Conservation (phyloP, 768 basidiomycete species). For the Trichaptum fuscoviolaceum region DNA sequence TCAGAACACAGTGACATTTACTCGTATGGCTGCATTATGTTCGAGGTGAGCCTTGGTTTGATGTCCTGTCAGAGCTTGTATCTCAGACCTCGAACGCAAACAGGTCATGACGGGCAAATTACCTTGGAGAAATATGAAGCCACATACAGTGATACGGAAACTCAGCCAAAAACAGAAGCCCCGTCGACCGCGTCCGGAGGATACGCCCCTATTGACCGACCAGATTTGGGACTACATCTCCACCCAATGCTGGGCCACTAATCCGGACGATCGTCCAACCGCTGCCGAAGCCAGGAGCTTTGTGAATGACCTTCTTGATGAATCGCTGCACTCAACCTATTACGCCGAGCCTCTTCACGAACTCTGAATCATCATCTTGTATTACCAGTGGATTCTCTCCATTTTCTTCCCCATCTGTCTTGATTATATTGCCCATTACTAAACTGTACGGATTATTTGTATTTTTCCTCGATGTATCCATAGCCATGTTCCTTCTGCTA, state of each 20-base stretch:
- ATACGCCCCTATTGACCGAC: neutral
- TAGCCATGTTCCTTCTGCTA: too few species aligned
- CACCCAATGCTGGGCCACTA: neutral
- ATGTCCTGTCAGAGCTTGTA: neutral
- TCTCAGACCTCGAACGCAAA: neutral
- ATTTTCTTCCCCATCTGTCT: too few species aligned
- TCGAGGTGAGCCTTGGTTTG: slow-evolving; percentile 3
- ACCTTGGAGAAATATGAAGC: neutral
- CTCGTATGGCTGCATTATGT: slow-evolving; percentile 31
- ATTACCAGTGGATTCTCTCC: neutral
- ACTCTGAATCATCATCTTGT: neutral
- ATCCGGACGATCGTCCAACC: neutral
- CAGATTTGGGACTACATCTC: neutral
- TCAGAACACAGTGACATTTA: slow-evolving; percentile 35
- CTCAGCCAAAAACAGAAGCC: neutral
- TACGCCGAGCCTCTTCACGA: neutral
- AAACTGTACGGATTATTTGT: too few species aligned
- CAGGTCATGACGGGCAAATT: neutral
- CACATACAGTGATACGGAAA: neutral
- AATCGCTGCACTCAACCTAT: neutral
- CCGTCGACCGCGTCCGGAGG: neutral
- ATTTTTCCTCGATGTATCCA: too few species aligned
- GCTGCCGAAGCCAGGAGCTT: neutral
- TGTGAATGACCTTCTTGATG: neutral
- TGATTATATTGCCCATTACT: too few species aligned